Evolutionary conservation across 495 filamentous ascomycete genomes (phyloP).

Genomic region (Penicillium coffeae): DNA sequence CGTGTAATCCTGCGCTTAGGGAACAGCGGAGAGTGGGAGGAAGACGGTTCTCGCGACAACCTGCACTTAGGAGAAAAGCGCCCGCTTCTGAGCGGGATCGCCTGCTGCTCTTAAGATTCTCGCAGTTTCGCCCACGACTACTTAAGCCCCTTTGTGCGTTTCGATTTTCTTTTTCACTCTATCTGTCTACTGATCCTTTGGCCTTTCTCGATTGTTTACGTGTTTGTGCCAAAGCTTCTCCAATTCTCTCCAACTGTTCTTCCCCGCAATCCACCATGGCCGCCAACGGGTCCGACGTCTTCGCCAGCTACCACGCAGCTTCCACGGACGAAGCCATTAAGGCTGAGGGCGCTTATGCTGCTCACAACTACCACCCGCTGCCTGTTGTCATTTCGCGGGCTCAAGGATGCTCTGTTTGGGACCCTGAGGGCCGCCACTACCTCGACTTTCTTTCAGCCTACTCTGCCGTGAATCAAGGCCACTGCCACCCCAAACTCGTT

Average conservation of each 20-base stretch:
- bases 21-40: slow-evolving; percentile 19
- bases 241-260: slow-evolving; percentile 1
- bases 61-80: slow-evolving; percentile 47
- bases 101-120: background rate
- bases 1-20: slow-evolving; percentile 40
- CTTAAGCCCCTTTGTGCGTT: slow-evolving; percentile 13
- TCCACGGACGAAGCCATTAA: slow-evolving; percentile 77
- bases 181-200: slow-evolving; percentile 10
- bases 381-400: slow-evolving; percentile 86
- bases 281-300: slow-evolving; percentile 34
- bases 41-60: slow-evolving; percentile 41
- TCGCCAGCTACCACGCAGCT: slow-evolving; percentile 67
- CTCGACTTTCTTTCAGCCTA: slow-evolving; percentile 98
- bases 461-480: slow-evolving; percentile 96
- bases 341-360: slow-evolving; percentile 78
- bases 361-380: slow-evolving; percentile 98
- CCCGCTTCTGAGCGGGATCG: background rate
- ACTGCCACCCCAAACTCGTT: slow-evolving; percentile 95
- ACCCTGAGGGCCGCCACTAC: slow-evolving; percentile 95
- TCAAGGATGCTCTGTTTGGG: slow-evolving; percentile 85
- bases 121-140: background rate
- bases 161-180: slow-evolving; percentile 11
- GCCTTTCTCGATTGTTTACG: slow-evolving; percentile 8
- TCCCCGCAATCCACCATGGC: slow-evolving; percentile 36
- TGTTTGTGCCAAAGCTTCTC: background rate